phyloP scores from a whole-genome alignment of 176 grass and related monocot genomes.

The Bonia amplexicaulis region DNA sequence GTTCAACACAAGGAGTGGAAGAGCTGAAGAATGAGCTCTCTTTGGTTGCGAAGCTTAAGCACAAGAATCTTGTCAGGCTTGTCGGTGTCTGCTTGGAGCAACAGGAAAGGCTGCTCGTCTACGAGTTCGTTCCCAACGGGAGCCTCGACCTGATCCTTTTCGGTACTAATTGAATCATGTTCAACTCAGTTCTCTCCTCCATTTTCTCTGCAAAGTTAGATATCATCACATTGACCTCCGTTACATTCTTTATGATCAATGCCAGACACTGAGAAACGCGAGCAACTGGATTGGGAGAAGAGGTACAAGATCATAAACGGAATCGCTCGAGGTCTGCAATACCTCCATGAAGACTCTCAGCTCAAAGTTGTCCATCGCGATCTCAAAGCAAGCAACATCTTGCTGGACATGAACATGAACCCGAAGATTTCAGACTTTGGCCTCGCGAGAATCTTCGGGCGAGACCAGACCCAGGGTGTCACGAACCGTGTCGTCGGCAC shows the following conservation, averaged over 20 bases:
- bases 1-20: conserved; percentile 21
- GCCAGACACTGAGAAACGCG: conserved; percentile 12
- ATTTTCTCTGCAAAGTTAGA: background rate
- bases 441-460: conserved; percentile 36
- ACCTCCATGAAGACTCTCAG: conserved; percentile 69
- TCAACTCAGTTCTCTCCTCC: background rate
- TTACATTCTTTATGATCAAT: background rate
- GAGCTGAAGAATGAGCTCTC: conserved; percentile 35
- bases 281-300: conserved; percentile 35
- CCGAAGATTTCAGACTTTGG: conserved; percentile 75
- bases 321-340: conserved; percentile 58
- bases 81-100: conserved; percentile 27
- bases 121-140: conserved; percentile 25
- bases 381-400: conserved; percentile 11
- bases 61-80: conserved; percentile 40
- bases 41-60: conserved; percentile 25
- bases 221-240: background rate
- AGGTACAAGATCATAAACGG: conserved; percentile 48
- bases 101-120: conserved; percentile 17
- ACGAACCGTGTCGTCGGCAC: conserved; percentile 49
- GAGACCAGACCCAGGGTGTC: conserved; percentile 39
- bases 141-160: conserved; percentile 29
- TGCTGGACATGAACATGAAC: conserved; percentile 31
- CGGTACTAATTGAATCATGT: background rate
- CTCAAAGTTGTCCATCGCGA: conserved; percentile 43